These are phyloP conservation scores for Irpex rosettiformis DNA, from an alignment of 1,284 basidiomycete genomes.

Conservation along the genomic window DNA sequence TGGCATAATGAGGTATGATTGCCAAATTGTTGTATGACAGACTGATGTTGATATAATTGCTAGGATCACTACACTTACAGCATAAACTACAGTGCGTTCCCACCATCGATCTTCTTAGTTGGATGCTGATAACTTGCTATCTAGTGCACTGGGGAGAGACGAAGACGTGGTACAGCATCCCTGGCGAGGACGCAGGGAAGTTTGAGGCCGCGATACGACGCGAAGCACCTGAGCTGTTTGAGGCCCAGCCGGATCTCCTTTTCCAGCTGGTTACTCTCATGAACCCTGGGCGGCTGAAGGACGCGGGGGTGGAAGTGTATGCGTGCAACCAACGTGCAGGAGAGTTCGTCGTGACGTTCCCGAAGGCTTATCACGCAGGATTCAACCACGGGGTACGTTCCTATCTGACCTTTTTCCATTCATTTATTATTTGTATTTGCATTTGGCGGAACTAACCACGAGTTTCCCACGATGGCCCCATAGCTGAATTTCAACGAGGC, in stretches of 20 bases:
- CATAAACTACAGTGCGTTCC: constrained; percentile 83
- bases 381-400: constrained; percentile 92
- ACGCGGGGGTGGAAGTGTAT: constrained; percentile 88
- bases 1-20: constrained; percentile 94
- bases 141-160: constrained; percentile 99
- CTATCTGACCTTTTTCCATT: constrained; percentile 10
- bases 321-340: constrained; percentile 96
- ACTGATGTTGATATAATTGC: constrained; percentile 9
- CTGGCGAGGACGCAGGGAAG: constrained; percentile 90
- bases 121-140: background rate
- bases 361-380: constrained; percentile 97
- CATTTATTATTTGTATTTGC: background rate
- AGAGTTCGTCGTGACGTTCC: constrained; percentile 97
- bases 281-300: constrained; percentile 86
- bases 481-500: constrained; percentile 99
- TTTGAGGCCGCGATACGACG: constrained; percentile 95
- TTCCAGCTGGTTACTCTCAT: constrained; percentile 98
- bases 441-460: constrained; percentile 9
- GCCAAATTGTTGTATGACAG: background rate
- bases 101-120: constrained; percentile 1
- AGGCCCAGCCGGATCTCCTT: constrained; percentile 94
- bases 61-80: constrained; percentile 98
- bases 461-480: background rate
- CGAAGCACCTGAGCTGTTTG: constrained; percentile 98
- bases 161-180: constrained; percentile 99